phyloP scores from a whole-genome alignment of 2,329 filamentous ascomycete genomes.

The Sclerotiophoma versabilis region DNA sequence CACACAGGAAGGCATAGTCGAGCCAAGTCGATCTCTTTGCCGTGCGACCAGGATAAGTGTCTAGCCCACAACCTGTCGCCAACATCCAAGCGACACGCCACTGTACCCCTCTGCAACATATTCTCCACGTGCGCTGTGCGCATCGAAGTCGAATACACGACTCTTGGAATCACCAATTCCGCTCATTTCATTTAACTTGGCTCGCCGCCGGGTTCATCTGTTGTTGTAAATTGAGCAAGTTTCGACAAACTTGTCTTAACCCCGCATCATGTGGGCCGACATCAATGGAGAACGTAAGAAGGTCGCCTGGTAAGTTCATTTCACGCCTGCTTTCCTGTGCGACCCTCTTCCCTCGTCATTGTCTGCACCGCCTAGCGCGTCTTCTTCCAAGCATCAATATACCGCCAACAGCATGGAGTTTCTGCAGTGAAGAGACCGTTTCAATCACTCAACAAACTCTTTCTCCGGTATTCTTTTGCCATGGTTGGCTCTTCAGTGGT shows the following conservation, averaged over 20 bases:
- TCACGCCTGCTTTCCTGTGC: not conserved
- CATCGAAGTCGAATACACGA: conserved; percentile 24
- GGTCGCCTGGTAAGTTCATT: conserved; percentile 71
- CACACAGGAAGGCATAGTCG: conserved; percentile 23
- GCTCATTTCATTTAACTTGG: conserved; percentile 29
- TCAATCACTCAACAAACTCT: not conserved
- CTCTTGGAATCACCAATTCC: conserved; percentile 26
- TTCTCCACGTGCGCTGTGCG: conserved; percentile 38
- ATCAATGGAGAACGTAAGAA: conserved; percentile 76
- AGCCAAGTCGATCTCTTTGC: conserved; percentile 34
- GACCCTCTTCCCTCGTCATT: not conserved
- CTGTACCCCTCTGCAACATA: conserved; percentile 33
- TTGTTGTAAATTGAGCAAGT: conserved; percentile 40
- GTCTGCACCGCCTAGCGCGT: not conserved
- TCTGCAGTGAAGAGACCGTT: not conserved
- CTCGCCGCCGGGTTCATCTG: conserved; percentile 21
- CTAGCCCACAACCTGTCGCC: conserved; percentile 22
- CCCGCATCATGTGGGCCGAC: conserved; percentile 61
- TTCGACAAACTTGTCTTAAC: conserved; percentile 36
- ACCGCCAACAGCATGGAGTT: not conserved
- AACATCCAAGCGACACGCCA: conserved; percentile 29
- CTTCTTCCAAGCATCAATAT: not conserved
- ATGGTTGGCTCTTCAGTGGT: not conserved
- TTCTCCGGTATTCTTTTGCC: too few relatives aligned
- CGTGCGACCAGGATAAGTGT: conserved; percentile 28